Percentiles rank a stretch among this genome's conserved stretches.
phyloP scores from a whole-genome alignment of 441 rosid species.

The Eruca vesicaria region DNA sequence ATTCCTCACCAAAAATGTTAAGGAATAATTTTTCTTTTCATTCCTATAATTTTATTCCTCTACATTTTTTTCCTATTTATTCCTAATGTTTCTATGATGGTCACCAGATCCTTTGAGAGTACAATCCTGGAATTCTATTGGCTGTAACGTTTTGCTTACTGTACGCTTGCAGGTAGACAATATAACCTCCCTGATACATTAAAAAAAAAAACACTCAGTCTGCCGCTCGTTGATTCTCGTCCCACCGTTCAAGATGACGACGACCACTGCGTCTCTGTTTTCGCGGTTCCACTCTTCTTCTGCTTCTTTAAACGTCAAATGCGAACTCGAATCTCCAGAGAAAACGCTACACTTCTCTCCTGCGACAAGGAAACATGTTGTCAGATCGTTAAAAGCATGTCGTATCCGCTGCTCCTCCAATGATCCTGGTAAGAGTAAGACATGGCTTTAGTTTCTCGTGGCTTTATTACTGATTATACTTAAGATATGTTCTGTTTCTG shows the following conservation, averaged over 20 bases:
- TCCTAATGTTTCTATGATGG: too few species aligned
- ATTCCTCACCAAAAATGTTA: too few species aligned
- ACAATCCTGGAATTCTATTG: neutral
- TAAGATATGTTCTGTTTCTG: neutral
- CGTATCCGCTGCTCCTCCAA: conserved; percentile 19
- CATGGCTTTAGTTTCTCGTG: neutral
- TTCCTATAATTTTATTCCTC: too few species aligned
- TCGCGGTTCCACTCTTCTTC: conserved; percentile 24
- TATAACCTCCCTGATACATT: neutral
- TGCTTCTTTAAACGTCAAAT: conserved; percentile 23
- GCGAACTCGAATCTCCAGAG: conserved; percentile 44
- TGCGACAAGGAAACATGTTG: conserved; percentile 26
- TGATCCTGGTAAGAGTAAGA: conserved; percentile 33
- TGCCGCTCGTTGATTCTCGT: neutral
- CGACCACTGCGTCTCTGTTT: conserved; percentile 30
- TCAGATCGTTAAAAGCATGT: conserved; percentile 21
- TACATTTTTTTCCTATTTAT: too few species aligned
- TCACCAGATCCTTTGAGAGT: neutral
- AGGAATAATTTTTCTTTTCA: too few species aligned
- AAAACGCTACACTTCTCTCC: conserved; percentile 29
- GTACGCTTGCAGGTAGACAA: neutral
- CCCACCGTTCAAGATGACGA: conserved; percentile 46
- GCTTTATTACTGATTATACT: too few species aligned
- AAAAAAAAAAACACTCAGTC: neutral
- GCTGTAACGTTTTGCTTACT: neutral